phyloP scores from a whole-genome alignment of 2,329 filamentous ascomycete species.

The Xylariaceae sp. region DNA sequence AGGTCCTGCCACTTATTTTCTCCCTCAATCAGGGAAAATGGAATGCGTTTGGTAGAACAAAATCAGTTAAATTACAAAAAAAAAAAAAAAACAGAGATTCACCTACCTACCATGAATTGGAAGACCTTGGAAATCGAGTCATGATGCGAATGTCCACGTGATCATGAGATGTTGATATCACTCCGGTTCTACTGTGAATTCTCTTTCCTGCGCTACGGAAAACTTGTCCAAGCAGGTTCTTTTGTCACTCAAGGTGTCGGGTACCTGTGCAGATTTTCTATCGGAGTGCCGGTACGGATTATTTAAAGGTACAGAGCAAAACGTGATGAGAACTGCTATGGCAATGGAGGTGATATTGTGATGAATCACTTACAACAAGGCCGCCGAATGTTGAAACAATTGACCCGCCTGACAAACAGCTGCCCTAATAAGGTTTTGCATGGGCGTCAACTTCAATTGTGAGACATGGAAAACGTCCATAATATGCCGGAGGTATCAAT shows the following conservation, averaged over 20 bases:
- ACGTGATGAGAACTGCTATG: neutral
- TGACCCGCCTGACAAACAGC: too few relatives aligned
- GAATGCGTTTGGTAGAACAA: conserved; percentile 1
- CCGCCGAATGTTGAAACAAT: too few relatives aligned
- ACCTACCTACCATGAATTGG: conserved; percentile 1
- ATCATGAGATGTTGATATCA: neutral
- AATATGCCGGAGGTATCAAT: too few relatives aligned
- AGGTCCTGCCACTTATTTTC: conserved; percentile 6
- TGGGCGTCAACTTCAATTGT: too few relatives aligned
- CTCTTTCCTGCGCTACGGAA: neutral
- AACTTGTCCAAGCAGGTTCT: neutral
- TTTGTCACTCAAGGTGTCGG: too few relatives aligned
- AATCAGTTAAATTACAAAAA: neutral
- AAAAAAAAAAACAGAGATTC: neutral
- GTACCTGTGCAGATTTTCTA: too few relatives aligned
- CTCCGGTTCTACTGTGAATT: neutral
- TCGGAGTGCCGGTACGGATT: neutral
- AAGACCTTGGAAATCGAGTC: neutral
- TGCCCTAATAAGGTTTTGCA: too few relatives aligned
- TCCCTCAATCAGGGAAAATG: conserved; percentile 7
- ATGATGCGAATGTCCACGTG: neutral
- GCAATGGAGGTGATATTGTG: neutral
- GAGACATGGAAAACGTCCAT: too few relatives aligned
- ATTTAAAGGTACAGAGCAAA: neutral
- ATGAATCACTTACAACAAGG: neutral